Base-by-base conservation (phyloP, 2,329 filamentous ascomycete genomes). In the Xylaria polymorpha region DNA sequence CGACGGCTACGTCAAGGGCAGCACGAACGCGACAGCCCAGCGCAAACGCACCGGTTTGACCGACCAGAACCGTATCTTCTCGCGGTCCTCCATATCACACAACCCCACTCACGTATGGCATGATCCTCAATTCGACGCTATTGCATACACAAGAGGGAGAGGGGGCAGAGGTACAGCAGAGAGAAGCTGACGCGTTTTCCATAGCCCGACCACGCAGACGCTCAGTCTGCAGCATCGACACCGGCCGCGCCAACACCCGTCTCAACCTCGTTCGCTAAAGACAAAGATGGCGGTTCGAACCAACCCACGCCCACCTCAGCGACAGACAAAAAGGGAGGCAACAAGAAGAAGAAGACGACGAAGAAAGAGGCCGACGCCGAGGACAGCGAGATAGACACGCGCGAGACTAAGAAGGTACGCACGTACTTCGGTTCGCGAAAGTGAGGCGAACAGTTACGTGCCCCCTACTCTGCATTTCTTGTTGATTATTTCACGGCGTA, bases 1-100 rank as follows among this genome's bases (percentile, higher is more conserved):
- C 80, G 96, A 99, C 80, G 97, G 94, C 79, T 99, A 98, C 83
- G 97, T 97, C 85, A 99, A 99, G 81, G 94, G 93, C 64, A 87
- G 87, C 20, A 87, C 88, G 9, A 88, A 89, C n/a, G 84, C 86
- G 1, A 86, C 86, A 4, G 86, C 90, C 12, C 85, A 88, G 73
- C 85, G 91, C 77, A 87, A 90, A 76, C 88, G 92, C 79, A 85
- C 87, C 29, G 87, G 87, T 5, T 83, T 91, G 58, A 85, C 85
- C 69, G 92, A 94, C 61, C 86, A 88, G 74, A 92, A 94, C 78
- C 86, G 92, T 71, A 91, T 95, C 64, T 95, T 95, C 80, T 88
- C 89, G 67, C 82, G 85, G 73, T 88, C 88, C 20, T 88, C 89
- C n/a, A 83, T 90, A 46, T 90, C 87, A 1, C 90, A 90, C 73